Evolutionary conservation across 2,329 filamentous ascomycete genomes (phyloP).

Genomic region (Fusarium caatingaense): DNA sequence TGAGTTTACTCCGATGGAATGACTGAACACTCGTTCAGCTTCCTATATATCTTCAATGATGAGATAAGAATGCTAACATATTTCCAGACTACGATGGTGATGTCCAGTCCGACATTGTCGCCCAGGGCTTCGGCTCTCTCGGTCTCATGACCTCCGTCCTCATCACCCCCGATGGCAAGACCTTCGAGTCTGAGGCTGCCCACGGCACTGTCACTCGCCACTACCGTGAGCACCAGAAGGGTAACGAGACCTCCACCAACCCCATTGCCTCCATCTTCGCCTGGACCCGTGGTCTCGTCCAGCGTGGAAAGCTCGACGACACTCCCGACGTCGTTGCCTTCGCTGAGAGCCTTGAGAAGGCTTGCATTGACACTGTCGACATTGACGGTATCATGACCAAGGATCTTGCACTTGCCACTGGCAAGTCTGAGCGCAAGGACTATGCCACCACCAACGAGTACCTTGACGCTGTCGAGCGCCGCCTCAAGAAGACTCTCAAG

Average conservation of each 20-base stretch:
- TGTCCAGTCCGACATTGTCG: constrained; percentile 97
- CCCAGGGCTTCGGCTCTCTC: constrained; percentile 97
- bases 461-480: constrained; percentile 89
- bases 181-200: constrained; percentile 96
- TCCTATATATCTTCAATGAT: background rate
- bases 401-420: constrained; percentile 94
- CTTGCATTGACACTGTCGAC: constrained; percentile 94
- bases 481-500: constrained; percentile 83
- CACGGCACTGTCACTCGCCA: constrained; percentile 98
- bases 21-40: constrained; percentile 19
- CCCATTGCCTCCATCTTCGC: constrained; percentile 99
- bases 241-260: constrained; percentile 96
- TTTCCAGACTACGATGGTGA: constrained; percentile 93
- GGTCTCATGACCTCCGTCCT: constrained; percentile 99
- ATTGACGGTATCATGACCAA: constrained; percentile 98
- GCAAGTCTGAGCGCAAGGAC: constrained; percentile 83
- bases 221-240: constrained; percentile 99
- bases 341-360: constrained; percentile 90
- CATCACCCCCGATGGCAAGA: constrained; percentile 95
- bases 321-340: constrained; percentile 94
- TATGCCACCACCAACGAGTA: constrained; percentile 96
- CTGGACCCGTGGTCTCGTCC: constrained; percentile 94
- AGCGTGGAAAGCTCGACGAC: constrained; percentile 91
- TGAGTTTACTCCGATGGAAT: constrained; percentile 58
- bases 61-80: constrained; percentile 26